Conservation (phyloP, 495 filamentous ascomycete species). For the Cercophora samala region DNA sequence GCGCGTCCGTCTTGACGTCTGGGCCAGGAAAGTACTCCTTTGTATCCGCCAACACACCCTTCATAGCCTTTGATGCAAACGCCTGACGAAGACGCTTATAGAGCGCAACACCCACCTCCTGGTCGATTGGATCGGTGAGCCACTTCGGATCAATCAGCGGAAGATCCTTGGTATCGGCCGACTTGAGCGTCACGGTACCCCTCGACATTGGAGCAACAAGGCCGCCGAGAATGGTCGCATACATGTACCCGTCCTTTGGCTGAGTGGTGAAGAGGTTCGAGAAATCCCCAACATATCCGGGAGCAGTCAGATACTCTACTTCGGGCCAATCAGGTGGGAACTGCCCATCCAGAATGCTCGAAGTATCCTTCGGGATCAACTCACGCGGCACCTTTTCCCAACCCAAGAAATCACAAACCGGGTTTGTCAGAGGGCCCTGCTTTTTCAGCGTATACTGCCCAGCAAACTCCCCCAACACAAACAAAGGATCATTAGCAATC, state of each 20-base stretch:
- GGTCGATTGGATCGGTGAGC: conserved; percentile 44
- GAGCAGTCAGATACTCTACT: conserved; percentile 40
- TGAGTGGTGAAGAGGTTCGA: conserved; percentile 31
- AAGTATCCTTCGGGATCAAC: conserved; percentile 32
- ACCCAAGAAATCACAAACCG: conserved; percentile 44
- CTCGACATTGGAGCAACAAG: conserved; percentile 48
- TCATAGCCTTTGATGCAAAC: neutral
- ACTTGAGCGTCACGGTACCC: conserved; percentile 53
- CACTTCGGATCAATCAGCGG: conserved; percentile 49
- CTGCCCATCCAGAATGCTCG: conserved; percentile 8
- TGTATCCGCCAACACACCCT: neutral
- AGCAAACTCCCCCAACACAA: conserved; percentile 19
- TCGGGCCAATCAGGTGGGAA: conserved; percentile 59
- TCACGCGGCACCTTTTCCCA: conserved; percentile 46
- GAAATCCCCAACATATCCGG: conserved; percentile 27
- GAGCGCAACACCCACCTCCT: conserved; percentile 41
- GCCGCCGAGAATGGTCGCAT: conserved; percentile 28
- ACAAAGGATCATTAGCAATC: conserved; percentile 39
- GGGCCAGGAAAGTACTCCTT: conserved; percentile 6
- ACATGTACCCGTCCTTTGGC: conserved; percentile 40
- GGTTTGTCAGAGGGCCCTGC: conserved; percentile 41
- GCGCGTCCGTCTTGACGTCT: neutral
- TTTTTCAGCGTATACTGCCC: conserved; percentile 28
- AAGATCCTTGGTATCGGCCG: conserved; percentile 38
- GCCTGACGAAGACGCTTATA: conserved; percentile 36